Conservation (phyloP, 495 filamentous ascomycete species). For the Pyrenula massariospora region DNA sequence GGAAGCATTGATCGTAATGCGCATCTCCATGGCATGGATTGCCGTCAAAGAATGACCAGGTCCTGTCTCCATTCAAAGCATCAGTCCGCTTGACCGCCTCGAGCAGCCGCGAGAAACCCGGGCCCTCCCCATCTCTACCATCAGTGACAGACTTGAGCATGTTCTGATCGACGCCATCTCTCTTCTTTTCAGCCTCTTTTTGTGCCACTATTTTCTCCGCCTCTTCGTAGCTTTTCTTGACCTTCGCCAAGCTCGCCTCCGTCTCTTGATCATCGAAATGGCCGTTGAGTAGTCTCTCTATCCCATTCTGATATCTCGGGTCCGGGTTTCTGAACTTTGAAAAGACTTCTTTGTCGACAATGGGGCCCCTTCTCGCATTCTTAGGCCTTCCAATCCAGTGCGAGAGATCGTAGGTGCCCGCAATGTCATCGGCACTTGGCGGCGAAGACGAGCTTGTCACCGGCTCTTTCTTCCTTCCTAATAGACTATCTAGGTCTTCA, state of each 20-base stretch:
- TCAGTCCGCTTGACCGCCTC: slow-evolving; percentile 68
- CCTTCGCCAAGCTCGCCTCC: slow-evolving; percentile 42
- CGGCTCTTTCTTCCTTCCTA: slow-evolving; percentile 7
- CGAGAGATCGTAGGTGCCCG: slow-evolving; percentile 1
- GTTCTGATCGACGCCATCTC: slow-evolving; percentile 18
- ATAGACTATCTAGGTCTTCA: slow-evolving; percentile 28
- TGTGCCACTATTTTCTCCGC: slow-evolving; percentile 14
- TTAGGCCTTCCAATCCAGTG: background rate
- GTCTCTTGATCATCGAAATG: slow-evolving; percentile 42
- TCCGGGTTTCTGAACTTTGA: slow-evolving; percentile 6
- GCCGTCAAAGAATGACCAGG: slow-evolving; percentile 57
- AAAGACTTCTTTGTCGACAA: slow-evolving; percentile 1
- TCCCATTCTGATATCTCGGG: slow-evolving; percentile 52
- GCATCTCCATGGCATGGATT: slow-evolving; percentile 16
- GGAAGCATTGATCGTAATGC: slow-evolving; percentile 20
- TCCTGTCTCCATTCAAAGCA: slow-evolving; percentile 43
- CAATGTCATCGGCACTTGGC: slow-evolving; percentile 5
- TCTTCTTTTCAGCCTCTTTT: slow-evolving; percentile 8
- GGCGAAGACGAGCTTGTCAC: slow-evolving; percentile 7
- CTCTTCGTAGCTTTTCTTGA: slow-evolving; percentile 31
- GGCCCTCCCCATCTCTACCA: slow-evolving; percentile 40
- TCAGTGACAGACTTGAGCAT: slow-evolving; percentile 20
- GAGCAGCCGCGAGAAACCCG: slow-evolving; percentile 44
- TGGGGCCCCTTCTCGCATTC: background rate
- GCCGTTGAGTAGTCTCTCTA: slow-evolving; percentile 53